Conservation (phyloP, 139 green algal genomes). For the Chlorella sorokiniana region DNA sequence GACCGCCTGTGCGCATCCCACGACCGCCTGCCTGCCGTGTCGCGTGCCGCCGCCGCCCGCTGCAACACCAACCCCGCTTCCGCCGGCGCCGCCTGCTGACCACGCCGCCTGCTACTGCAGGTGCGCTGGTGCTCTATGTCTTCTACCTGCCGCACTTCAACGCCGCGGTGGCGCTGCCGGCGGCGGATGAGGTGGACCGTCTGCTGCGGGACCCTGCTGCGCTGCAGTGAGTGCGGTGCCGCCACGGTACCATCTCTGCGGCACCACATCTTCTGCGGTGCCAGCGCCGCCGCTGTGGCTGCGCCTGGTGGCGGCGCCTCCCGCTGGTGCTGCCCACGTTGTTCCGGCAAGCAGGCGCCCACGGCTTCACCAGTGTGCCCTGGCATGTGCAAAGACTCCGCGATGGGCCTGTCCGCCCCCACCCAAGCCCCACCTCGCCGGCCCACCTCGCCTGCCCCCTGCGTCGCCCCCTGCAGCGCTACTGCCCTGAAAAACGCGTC, state of each 20-base stretch:
- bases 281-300: neutral
- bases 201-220: slow-evolving; percentile 14
- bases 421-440: neutral
- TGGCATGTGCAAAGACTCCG: neutral
- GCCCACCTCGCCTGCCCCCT: neutral
- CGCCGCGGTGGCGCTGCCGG: slow-evolving; percentile 18
- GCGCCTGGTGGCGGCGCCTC: neutral
- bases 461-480: neutral
- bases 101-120: neutral
- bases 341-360: too few relatives aligned
- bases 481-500: slow-evolving; percentile 8
- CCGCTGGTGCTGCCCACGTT: too few relatives aligned
- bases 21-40: too few relatives aligned
- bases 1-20: too few relatives aligned
- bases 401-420: neutral
- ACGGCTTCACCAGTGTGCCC: neutral
- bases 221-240: neutral
- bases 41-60: neutral
- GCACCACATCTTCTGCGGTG: neutral
- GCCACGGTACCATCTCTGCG: too few relatives aligned
- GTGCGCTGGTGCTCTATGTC: slow-evolving; percentile 4
- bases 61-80: neutral
- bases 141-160: slow-evolving; percentile 29
- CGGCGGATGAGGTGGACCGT: slow-evolving; percentile 21
- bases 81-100: neutral